These are phyloP conservation scores for Helicostylum pulchrum DNA, from an alignment of 192 early-diverging fungal species.

Conservation along the genomic window DNA sequence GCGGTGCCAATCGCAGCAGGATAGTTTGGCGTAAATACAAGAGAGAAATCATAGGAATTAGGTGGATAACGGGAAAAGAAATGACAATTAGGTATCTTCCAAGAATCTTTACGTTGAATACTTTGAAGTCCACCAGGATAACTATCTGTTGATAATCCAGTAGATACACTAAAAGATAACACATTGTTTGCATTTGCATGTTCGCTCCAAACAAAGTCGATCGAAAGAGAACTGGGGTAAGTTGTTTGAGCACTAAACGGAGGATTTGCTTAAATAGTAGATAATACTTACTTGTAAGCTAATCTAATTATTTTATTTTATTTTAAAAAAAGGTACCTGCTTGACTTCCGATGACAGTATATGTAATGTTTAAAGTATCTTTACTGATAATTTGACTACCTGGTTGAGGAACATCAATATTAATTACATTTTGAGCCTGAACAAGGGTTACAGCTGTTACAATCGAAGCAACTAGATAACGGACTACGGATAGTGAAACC, in stretches of 20 bases:
- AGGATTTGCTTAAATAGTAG: not conserved
- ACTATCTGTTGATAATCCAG: constrained; percentile 1
- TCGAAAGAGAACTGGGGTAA: constrained; percentile 10
- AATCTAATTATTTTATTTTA: too few relatives aligned
- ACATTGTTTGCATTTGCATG: not conserved
- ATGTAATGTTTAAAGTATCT: constrained; percentile 6
- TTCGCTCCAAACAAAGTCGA: constrained; percentile 11
- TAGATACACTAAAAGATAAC: not conserved
- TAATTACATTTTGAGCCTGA: constrained; percentile 7
- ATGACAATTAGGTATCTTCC: constrained; percentile 26
- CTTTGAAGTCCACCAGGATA: constrained; percentile 10
- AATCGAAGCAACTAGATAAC: not conserved
- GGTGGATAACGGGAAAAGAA: constrained; percentile 24
- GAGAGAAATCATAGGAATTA: constrained; percentile 5
- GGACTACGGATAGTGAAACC: not conserved
- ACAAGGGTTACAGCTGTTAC: not conserved
- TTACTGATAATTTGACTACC: not conserved
- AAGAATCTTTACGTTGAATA: constrained; percentile 1
- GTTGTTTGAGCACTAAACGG: not conserved
- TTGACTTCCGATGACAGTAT: constrained; percentile 20
- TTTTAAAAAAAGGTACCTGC: too few relatives aligned
- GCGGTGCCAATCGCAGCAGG: not conserved
- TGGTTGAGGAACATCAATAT: not conserved
- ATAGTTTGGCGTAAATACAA: constrained; percentile 10
- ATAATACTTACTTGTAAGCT: too few relatives aligned